Evolutionary conservation across 2,329 filamentous ascomycete genomes (phyloP).

Genomic region (Ceratocystis papillata): DNA sequence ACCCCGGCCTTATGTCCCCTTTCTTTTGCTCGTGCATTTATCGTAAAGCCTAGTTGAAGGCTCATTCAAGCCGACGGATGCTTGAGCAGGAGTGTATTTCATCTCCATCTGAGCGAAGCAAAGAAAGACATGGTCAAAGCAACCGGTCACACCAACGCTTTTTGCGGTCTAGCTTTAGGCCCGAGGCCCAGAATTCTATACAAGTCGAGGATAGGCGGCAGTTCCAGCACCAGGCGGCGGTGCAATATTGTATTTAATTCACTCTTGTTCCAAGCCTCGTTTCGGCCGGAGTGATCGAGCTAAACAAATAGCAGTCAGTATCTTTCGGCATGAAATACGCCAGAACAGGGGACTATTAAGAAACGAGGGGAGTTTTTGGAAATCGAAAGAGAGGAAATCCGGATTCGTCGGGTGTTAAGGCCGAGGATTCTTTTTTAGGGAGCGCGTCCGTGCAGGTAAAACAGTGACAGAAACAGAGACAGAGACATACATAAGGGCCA

Average conservation of each 20-base stretch:
- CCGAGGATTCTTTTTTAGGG: background rate
- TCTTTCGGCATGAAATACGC: background rate
- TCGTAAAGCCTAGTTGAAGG: background rate
- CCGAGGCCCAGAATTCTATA: background rate
- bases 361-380: background rate
- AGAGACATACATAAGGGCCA: too few species aligned
- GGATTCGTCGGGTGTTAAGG: background rate
- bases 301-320: background rate
- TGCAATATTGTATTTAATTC: background rate
- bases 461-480: background rate
- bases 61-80: background rate
- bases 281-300: background rate
- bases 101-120: background rate
- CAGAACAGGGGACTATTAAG: background rate
- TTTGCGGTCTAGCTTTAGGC: background rate
- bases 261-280: background rate
- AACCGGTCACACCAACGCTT: background rate
- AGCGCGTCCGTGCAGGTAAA: constrained; percentile 5
- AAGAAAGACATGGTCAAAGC: background rate
- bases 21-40: background rate
- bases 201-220: background rate
- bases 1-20: background rate
- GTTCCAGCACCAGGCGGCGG: background rate
- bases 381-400: background rate
- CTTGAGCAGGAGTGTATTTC: background rate